A percentile compares a stretch with the other conserved stretches of the same genome.
These are phyloP conservation scores for Candida gorgasii DNA, from an alignment of 805 yeast genomes.

Conservation along the genomic window DNA sequence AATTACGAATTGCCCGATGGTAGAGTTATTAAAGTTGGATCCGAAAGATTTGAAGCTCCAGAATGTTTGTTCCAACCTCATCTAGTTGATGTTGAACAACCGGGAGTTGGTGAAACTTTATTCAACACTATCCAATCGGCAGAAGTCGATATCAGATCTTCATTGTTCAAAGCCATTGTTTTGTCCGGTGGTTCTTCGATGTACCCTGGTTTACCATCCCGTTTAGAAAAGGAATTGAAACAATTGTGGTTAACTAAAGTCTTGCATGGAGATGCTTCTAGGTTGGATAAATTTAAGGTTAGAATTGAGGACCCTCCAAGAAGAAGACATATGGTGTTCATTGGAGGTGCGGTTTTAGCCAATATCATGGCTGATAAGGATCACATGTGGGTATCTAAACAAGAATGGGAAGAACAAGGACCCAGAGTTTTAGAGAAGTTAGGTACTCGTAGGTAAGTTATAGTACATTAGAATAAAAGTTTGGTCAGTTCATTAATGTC, in stretches of 20 bases:
- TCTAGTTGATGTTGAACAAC: slow-evolving; percentile 93
- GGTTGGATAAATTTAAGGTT: slow-evolving; percentile 90
- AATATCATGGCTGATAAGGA: slow-evolving; percentile 98
- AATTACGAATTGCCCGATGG: slow-evolving; percentile 96
- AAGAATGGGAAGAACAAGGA: slow-evolving; percentile 98
- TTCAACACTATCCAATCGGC: slow-evolving; percentile 94
- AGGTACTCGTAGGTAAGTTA: slow-evolving; percentile 66
- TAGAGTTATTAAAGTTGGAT: slow-evolving; percentile 87
- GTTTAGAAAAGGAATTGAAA: slow-evolving; percentile 93
- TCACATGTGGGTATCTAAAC: slow-evolving; percentile 95
- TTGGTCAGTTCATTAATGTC: slow-evolving; percentile 10
- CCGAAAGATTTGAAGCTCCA: slow-evolving; percentile 95
- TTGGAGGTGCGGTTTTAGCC: slow-evolving; percentile 98
- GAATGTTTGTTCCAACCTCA: slow-evolving; percentile 96
- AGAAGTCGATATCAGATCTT: slow-evolving; percentile 87
- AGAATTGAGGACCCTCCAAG: slow-evolving; percentile 98
- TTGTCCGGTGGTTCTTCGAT: slow-evolving; percentile 96
- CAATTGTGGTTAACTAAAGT: slow-evolving; percentile 94
- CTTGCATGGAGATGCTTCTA: slow-evolving; percentile 78
- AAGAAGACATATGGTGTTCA: slow-evolving; percentile 97
- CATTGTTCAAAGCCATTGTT: slow-evolving; percentile 88
- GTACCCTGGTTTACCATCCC: slow-evolving; percentile 97
- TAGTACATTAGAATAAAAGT: slow-evolving; percentile 2
- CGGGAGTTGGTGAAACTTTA: slow-evolving; percentile 91
- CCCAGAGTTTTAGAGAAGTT: slow-evolving; percentile 80